phyloP scores from a whole-genome alignment of 257 asterid genomes.

The Fraxinus cuspidata region DNA sequence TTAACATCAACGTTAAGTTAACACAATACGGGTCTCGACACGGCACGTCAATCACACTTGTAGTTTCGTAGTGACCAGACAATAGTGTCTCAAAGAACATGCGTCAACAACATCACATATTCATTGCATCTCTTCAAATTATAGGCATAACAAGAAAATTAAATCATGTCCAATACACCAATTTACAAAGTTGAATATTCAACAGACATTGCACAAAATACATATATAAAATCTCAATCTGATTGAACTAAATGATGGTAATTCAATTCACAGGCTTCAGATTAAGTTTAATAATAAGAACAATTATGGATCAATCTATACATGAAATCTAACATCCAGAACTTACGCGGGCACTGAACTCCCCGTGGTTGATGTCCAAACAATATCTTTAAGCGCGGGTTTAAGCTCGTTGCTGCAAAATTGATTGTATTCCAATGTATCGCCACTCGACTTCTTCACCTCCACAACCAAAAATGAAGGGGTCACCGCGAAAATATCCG shows the following conservation, averaged over 20 bases:
- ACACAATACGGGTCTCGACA: neutral
- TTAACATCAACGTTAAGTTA: no score
- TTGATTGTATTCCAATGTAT: constrained; percentile 64
- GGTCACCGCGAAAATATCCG: constrained; percentile 59
- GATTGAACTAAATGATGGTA: constrained; percentile 1
- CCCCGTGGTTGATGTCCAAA: constrained; percentile 55
- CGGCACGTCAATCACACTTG: neutral
- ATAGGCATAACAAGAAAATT: no score
- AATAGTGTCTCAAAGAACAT: neutral
- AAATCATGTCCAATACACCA: neutral
- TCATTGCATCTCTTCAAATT: neutral
- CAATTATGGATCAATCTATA: neutral
- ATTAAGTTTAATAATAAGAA: neutral
- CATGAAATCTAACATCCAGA: neutral
- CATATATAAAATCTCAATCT: neutral
- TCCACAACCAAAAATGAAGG: constrained; percentile 68
- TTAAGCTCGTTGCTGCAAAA: constrained; percentile 70
- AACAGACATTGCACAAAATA: neutral
- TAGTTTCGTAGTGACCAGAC: neutral
- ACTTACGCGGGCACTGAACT: constrained; percentile 30
- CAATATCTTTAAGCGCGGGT: constrained; percentile 68
- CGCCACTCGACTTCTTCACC: constrained; percentile 73
- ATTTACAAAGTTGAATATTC: neutral
- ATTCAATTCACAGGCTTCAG: constrained; percentile 2
- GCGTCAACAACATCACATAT: neutral